phyloP scores from a whole-genome alignment of 305 asterid genomes.

The Fraxinus albicans region DNA sequence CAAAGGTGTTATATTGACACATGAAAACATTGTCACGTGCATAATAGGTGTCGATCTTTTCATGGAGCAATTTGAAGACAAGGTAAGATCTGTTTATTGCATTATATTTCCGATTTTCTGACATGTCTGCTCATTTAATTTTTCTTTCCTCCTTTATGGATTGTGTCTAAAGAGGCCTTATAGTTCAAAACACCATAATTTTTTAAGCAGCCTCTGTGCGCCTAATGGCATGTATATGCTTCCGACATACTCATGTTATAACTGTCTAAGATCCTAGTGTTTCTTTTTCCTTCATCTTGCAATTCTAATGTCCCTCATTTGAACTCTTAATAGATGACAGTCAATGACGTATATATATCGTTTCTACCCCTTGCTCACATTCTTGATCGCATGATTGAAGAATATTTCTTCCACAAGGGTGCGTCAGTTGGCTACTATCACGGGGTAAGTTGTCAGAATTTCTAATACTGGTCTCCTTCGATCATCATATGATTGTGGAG shows the following conservation, averaged over 20 bases:
- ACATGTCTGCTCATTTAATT: neutral
- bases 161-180: neutral
- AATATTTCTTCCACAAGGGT: constrained; percentile 92
- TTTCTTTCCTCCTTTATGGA: neutral
- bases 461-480: neutral
- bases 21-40: constrained; percentile 62
- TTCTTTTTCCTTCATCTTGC: constrained; percentile 1
- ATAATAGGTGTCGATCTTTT: constrained; percentile 74
- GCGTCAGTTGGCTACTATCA: constrained; percentile 98
- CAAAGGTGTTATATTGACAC: constrained; percentile 91
- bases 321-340: constrained; percentile 65
- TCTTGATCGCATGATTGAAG: constrained; percentile 97
- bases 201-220: neutral
- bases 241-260: neutral
- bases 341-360: constrained; percentile 89
- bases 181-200: neutral
- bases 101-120: neutral
- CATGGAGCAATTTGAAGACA: constrained; percentile 93
- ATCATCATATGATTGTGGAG: neutral
- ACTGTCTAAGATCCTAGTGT: neutral
- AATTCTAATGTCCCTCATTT: constrained; percentile 5
- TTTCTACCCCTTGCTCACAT: constrained; percentile 97
- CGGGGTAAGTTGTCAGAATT: constrained; percentile 57
- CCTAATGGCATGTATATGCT: neutral
- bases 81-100: constrained; percentile 38